Base-by-base conservation (phyloP, 2,329 filamentous ascomycete genomes). In the Alternaria rosae region DNA sequence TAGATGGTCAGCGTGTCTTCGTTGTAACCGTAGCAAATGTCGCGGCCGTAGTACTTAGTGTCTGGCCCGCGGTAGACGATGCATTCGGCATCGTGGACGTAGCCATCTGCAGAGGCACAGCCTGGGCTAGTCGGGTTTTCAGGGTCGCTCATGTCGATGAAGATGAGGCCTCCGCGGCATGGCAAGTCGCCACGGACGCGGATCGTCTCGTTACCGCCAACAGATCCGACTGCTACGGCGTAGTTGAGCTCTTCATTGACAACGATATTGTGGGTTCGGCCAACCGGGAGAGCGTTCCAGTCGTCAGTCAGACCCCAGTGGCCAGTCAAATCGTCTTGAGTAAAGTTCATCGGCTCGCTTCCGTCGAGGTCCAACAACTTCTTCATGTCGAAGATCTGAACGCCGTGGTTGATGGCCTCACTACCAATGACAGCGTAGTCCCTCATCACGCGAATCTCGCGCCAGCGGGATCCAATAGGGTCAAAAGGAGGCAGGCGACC, bases 351-450 rank as follows among this genome's bases (percentile, higher is more conserved):
- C 1, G 73, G 74, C 48, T 58, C 66, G 28, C 64, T 61, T 2
- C 70, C 70, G 32, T 75, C 68, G 5, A 76, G 58, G 12, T 68
- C 64, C 6, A 75, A 65, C 23, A 76, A 44, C 59, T 83, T 87
- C 64, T 79, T 82, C 83, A 88, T 82, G 74, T 89, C 87, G 67
- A 89, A 89, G 74, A 88, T 81, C 71, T 89, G 87, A 41, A 89
- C 81, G 30, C 84, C 84, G 71, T 87, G 85, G 64, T 81, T 73
- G 69, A 57, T 70, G 3, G 73, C 74, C 25, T 76, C 73, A 5
- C 64, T 69, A 2, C 79, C 80, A 54, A 82, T 79, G 53, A 80
- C 66, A 35, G 72, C 73, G 57, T 78, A 79, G 55, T 81, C 72
- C 28, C 76, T 75, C 58, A 77, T 72, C 8, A 75, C 70, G 17